Evolutionary conservation across 2,329 filamentous ascomycete genomes (phyloP).

Genomic region (Periconia sp.): DNA sequence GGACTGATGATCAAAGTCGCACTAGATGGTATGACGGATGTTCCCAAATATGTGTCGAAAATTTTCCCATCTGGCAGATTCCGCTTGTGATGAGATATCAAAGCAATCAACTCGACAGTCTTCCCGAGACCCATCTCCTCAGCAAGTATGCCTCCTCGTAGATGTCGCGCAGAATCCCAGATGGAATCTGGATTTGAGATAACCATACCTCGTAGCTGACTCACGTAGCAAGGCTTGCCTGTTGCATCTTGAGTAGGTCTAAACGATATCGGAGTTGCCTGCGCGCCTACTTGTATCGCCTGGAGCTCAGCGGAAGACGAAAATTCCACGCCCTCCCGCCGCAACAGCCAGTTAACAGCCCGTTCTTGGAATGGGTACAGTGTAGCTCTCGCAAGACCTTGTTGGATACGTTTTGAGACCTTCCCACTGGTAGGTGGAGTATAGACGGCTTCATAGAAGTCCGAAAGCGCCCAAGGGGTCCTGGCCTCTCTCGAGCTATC

Average conservation of each 20-base stretch:
- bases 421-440: constrained; percentile 58
- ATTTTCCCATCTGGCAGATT: constrained; percentile 17
- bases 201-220: constrained; percentile 67
- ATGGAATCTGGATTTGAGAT: constrained; percentile 58
- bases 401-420: constrained; percentile 37
- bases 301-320: constrained; percentile 17
- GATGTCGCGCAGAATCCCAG: constrained; percentile 44
- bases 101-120: constrained; percentile 74
- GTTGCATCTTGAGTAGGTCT: constrained; percentile 51
- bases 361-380: constrained; percentile 77
- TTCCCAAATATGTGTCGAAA: constrained; percentile 50
- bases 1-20: constrained; percentile 70
- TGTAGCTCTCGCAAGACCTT: constrained; percentile 43
- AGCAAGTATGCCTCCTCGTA: constrained; percentile 69
- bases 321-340: constrained; percentile 67
- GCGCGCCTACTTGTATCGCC: constrained; percentile 10
- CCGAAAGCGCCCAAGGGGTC: constrained; percentile 54
- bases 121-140: constrained; percentile 88
- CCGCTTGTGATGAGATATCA: constrained; percentile 69
- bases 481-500: constrained; percentile 11
- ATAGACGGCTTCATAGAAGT: constrained; percentile 74
- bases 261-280: constrained; percentile 54
- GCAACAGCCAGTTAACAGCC: constrained; percentile 72
- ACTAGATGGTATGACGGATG: constrained; percentile 56
- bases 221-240: constrained; percentile 61